A percentile compares a stretch with the other conserved stretches of the same genome.
phyloP scores from a whole-genome alignment of 78 protist genomes.

The Dictyostelium intermedium region DNA sequence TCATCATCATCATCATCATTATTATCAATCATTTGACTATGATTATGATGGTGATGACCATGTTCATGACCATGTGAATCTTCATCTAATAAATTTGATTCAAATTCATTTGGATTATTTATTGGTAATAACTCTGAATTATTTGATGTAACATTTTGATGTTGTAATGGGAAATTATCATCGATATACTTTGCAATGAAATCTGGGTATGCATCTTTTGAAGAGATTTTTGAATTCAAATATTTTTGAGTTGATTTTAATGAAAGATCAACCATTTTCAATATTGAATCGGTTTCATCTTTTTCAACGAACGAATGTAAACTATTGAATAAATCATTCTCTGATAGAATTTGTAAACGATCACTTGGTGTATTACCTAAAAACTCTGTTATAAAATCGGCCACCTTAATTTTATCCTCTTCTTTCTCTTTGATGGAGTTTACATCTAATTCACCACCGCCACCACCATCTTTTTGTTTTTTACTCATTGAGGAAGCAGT shows the following conservation, averaged over 20 bases:
- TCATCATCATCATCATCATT: neutral
- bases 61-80: slow-evolving; percentile 43
- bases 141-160: neutral
- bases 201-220: slow-evolving; percentile 24
- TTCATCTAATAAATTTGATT: neutral
- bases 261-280: slow-evolving; percentile 30
- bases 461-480: neutral
- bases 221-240: neutral
- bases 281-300: slow-evolving; percentile 64
- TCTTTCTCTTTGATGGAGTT: neutral
- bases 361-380: slow-evolving; percentile 50
- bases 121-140: neutral
- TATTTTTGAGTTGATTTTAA: neutral
- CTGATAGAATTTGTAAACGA: slow-evolving; percentile 43
- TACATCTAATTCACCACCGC: neutral
- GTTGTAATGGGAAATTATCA: slow-evolving; percentile 37
- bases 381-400: slow-evolving; percentile 56
- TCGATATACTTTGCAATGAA: neutral
- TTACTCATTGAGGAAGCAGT: neutral
- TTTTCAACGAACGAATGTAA: slow-evolving; percentile 79
- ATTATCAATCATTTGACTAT: neutral
- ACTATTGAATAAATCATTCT: slow-evolving; percentile 44
- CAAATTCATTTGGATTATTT: slow-evolving; percentile 6
- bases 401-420: slow-evolving; percentile 74
- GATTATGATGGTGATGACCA: slow-evolving; percentile 10